Percentiles rank a stretch among this genome's conserved stretches.
Evolutionary conservation across 1,284 basidiomycete genomes (phyloP).

Genomic region (Heterobasidion parviporum): DNA sequence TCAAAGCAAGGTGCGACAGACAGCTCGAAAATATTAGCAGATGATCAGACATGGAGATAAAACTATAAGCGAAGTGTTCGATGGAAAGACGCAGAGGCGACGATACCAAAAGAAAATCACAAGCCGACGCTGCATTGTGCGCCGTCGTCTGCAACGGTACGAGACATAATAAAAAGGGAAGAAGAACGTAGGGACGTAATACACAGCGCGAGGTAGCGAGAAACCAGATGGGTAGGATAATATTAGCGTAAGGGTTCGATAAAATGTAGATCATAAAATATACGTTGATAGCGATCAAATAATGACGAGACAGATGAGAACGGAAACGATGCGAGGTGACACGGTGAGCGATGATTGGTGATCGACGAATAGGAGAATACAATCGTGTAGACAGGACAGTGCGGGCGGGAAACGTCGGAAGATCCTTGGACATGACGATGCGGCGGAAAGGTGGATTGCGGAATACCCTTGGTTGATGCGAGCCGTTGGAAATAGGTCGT

Average conservation of each 20-base stretch:
- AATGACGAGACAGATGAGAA: neutral
- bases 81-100: too few species aligned
- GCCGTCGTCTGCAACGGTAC: too few species aligned
- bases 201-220: neutral
- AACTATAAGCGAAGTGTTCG: too few species aligned
- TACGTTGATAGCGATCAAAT: conserved; percentile 2
- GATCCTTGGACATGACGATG: too few species aligned
- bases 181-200: neutral
- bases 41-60: too few species aligned
- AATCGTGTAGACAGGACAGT: neutral
- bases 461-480: neutral
- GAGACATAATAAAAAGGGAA: too few species aligned
- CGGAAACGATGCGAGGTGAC: neutral
- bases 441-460: too few species aligned
- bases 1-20: too few species aligned
- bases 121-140: too few species aligned
- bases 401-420: neutral
- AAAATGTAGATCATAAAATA: neutral
- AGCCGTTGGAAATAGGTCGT: neutral
- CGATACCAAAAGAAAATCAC: too few species aligned
- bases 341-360: too few species aligned
- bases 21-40: too few species aligned
- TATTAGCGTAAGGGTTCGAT: conserved; percentile 5
- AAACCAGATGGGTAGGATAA: conserved; percentile 4
- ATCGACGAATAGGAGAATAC: neutral